Conservation (phyloP, 352 stramenopile genomes). For the Phytopythium litorale region DNA sequence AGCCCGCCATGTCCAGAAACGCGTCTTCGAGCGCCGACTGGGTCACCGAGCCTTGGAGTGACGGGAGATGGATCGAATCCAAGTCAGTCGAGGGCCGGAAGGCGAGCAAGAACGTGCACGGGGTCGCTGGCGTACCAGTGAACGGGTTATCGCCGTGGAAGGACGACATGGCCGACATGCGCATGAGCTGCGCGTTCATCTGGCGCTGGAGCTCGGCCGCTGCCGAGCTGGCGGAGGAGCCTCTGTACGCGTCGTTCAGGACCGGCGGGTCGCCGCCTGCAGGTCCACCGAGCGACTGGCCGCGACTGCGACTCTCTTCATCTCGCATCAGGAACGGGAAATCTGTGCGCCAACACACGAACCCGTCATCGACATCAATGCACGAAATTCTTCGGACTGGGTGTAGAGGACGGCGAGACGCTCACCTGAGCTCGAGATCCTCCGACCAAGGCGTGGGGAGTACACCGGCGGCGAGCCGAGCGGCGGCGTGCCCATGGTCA, state of each 20-base stretch:
- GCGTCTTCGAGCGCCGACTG: conserved; percentile 82
- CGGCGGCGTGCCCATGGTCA: conserved; percentile 36
- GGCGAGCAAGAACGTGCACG: background rate
- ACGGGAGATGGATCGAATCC: background rate
- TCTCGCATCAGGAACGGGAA: conserved; percentile 71
- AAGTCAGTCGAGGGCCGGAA: background rate
- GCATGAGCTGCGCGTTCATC: conserved; percentile 47
- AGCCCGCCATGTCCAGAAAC: conserved; percentile 83
- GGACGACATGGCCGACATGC: conserved; percentile 55
- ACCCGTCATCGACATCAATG: background rate
- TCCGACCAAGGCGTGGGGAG: conserved; percentile 57
- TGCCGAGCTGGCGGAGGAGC: conserved; percentile 14
- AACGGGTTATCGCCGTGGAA: conserved; percentile 63
- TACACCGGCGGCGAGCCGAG: conserved; percentile 32
- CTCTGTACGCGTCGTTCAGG: conserved; percentile 26
- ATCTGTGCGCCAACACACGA: conserved; percentile 17
- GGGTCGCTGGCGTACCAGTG: conserved; percentile 11
- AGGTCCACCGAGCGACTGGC: background rate
- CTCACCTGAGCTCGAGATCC: conserved; percentile 61
- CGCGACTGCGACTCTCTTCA: conserved; percentile 27
- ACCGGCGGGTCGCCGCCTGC: conserved; percentile 10
- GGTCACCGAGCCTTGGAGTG: conserved; percentile 45
- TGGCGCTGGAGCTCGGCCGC: conserved; percentile 33
- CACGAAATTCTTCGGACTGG: background rate
- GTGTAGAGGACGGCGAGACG: background rate